These are phyloP conservation scores for Penicillium paradoxum DNA, from an alignment of 495 filamentous ascomycete genomes.

Conservation along the genomic window DNA sequence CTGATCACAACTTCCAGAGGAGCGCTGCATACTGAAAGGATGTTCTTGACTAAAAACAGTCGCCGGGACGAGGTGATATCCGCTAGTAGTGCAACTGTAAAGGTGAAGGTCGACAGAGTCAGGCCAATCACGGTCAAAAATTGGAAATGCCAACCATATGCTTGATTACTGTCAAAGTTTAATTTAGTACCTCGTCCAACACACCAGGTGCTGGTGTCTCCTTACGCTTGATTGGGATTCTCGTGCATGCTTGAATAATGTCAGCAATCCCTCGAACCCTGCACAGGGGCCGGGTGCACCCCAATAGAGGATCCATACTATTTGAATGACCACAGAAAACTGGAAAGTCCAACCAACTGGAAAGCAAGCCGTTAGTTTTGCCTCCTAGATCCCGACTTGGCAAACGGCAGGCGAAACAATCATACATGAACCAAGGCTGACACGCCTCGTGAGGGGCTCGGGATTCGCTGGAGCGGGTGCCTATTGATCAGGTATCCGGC, in stretches of 20 bases:
- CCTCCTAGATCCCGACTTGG: neutral
- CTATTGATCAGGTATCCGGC: slow-evolving; percentile 21
- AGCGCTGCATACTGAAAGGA: slow-evolving; percentile 63
- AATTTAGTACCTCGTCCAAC: neutral
- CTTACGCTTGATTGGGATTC: slow-evolving; percentile 45
- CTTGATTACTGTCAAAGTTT: slow-evolving; percentile 46
- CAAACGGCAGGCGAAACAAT: neutral
- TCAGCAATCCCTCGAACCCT: slow-evolving; percentile 10
- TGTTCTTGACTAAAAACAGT: slow-evolving; percentile 72
- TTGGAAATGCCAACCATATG: slow-evolving; percentile 81
- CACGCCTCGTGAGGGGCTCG: slow-evolving; percentile 63
- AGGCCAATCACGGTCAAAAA: slow-evolving; percentile 83
- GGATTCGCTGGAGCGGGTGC: slow-evolving; percentile 69
- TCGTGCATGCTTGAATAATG: slow-evolving; percentile 36
- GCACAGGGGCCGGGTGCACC: neutral
- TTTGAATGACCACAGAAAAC: slow-evolving; percentile 64
- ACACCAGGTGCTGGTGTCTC: slow-evolving; percentile 23
- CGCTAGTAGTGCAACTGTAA: slow-evolving; percentile 63
- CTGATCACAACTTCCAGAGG: slow-evolving; percentile 79
- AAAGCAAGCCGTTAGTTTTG: neutral
- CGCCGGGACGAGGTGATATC: slow-evolving; percentile 62
- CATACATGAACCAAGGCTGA: slow-evolving; percentile 66
- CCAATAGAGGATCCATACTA: slow-evolving; percentile 39
- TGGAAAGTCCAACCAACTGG: slow-evolving; percentile 56
- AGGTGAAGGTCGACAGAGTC: slow-evolving; percentile 61